A percentile compares a stretch with the other conserved stretches of the same genome.
phyloP scores from a whole-genome alignment of 2,329 filamentous ascomycete species.

The Aspergillus jensenii region DNA sequence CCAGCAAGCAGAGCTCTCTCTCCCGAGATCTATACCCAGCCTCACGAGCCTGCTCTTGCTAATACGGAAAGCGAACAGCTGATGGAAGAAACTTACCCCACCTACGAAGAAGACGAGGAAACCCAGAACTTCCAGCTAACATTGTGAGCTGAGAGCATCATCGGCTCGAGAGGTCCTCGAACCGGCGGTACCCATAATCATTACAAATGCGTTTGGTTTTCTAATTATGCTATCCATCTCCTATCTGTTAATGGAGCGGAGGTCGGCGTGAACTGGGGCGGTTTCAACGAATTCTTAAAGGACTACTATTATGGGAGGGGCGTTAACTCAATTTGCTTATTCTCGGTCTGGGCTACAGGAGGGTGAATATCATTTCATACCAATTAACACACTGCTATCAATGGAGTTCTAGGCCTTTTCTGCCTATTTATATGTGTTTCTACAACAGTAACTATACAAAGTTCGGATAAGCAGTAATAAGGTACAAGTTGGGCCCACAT shows the following conservation, averaged over 20 bases:
- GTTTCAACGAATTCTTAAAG: background rate
- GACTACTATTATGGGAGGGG: slow-evolving; percentile 9
- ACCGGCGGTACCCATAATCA: background rate
- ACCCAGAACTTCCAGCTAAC: slow-evolving; percentile 41
- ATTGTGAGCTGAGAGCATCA: slow-evolving; percentile 23
- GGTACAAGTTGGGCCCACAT: background rate
- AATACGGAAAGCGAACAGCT: slow-evolving; percentile 47
- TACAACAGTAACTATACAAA: too few relatives aligned
- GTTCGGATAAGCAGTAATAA: background rate
- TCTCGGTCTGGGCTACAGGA: slow-evolving; percentile 4
- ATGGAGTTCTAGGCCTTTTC: slow-evolving; percentile 2
- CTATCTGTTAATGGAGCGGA: background rate
- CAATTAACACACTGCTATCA: slow-evolving; percentile 2
- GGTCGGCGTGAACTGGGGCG: slow-evolving; percentile 2
- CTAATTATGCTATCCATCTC: slow-evolving; percentile 1
- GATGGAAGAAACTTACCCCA: slow-evolving; percentile 28
- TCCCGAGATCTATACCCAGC: slow-evolving; percentile 43
- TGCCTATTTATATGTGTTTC: background rate
- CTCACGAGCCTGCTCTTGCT: slow-evolving; percentile 42
- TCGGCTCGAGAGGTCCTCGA: background rate
- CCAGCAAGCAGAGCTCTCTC: slow-evolving; percentile 33
- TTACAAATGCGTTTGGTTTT: background rate
- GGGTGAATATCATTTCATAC: slow-evolving; percentile 5
- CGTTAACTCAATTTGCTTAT: slow-evolving; percentile 7
- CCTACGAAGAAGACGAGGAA: slow-evolving; percentile 42